These are phyloP conservation scores for Tetrahymena thermophila DNA, from an alignment of 73 alveolate species.

Conservation along the genomic window DNA sequence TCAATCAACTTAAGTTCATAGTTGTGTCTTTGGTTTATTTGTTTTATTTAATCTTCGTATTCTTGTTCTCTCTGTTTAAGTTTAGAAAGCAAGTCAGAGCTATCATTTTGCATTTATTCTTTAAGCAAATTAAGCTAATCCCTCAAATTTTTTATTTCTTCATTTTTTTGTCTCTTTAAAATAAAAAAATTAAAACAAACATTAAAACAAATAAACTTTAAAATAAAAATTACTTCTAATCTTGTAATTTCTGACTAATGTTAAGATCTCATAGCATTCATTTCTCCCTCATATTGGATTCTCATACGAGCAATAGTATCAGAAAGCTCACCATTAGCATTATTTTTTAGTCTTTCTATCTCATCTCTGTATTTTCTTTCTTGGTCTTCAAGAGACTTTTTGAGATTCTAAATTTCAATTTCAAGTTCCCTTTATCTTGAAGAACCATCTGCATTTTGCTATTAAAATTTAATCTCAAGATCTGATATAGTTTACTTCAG, in stretches of 20 bases:
- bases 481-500: neutral
- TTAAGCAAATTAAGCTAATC: neutral
- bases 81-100: neutral
- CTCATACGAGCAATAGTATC: neutral
- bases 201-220: neutral
- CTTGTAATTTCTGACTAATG: neutral
- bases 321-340: neutral
- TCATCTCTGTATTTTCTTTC: neutral
- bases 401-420: neutral
- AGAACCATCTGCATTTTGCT: conserved; percentile 5
- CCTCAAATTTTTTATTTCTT: neutral
- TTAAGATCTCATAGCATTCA: neutral
- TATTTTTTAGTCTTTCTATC: neutral
- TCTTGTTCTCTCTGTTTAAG: conserved; percentile 7
- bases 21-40: conserved; percentile 36
- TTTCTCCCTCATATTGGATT: neutral
- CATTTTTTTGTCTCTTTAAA: neutral
- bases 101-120: neutral
- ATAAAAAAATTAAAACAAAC: neutral
- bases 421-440: neutral
- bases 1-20: conserved; percentile 27
- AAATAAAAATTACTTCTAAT: neutral
- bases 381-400: neutral
- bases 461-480: neutral
- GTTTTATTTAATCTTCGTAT: conserved; percentile 17